These are phyloP conservation scores for Thermomucor indicae-seudaticae DNA, from an alignment of 371 early-diverging fungal species.

Conservation along the genomic window DNA sequence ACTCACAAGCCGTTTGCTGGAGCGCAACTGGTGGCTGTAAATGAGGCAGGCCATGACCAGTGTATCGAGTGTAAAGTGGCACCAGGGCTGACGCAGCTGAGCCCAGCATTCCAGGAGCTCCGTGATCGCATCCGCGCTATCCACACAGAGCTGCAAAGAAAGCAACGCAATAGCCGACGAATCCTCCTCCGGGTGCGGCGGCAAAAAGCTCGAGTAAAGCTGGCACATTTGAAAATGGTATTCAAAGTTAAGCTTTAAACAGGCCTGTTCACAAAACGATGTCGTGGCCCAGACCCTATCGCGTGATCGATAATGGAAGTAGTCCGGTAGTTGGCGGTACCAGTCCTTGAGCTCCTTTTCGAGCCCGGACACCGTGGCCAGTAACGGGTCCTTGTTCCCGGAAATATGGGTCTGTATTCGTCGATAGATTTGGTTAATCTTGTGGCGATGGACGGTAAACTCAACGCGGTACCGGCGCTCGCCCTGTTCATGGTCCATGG, in stretches of 20 bases:
- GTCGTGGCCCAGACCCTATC: conserved; percentile 24
- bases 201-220: conserved; percentile 33
- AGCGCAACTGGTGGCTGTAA: conserved; percentile 18
- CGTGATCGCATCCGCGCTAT: conserved; percentile 30
- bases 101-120: conserved; percentile 39
- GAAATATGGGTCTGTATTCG: conserved; percentile 25
- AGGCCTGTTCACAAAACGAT: conserved; percentile 44
- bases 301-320: conserved; percentile 26
- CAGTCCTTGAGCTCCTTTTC: conserved; percentile 39
- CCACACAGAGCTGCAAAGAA: conserved; percentile 24
- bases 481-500: conserved; percentile 20
- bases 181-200: conserved; percentile 5
- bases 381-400: conserved; percentile 28
- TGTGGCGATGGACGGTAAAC: conserved; percentile 37
- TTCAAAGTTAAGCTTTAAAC: conserved; percentile 45
- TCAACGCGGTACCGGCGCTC: conserved; percentile 32
- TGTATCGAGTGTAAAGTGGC: conserved; percentile 46
- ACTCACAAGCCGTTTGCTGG: not conserved
- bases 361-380: conserved; percentile 32
- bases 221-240: conserved; percentile 47
- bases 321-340: conserved; percentile 27
- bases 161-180: conserved; percentile 24
- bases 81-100: conserved; percentile 38
- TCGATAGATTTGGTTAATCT: conserved; percentile 38
- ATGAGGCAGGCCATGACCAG: conserved; percentile 33